Percentiles rank a stretch among this genome's conserved stretches.
phyloP scores from a whole-genome alignment of 2,329 filamentous ascomycete genomes.

The Biscogniauxia sp. region DNA sequence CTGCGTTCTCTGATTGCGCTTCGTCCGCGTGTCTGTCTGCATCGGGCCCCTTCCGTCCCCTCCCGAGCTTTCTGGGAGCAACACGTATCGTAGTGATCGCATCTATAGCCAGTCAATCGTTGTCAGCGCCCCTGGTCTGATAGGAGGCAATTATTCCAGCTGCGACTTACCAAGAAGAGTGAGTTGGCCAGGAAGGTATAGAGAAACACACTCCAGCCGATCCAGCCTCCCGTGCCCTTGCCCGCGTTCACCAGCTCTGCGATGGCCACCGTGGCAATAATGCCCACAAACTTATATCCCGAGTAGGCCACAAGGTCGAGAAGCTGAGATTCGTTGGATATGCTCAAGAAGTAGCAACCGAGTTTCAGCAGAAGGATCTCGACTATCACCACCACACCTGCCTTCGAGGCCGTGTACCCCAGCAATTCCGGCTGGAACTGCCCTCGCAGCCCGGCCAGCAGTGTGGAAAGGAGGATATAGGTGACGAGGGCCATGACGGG shows the following conservation, averaged over 20 bases:
- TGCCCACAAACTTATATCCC: conserved; percentile 97
- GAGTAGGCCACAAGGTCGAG: conserved; percentile 94
- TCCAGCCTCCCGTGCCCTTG: conserved; percentile 80
- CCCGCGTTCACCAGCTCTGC: conserved; percentile 76
- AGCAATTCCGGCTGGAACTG: conserved; percentile 93
- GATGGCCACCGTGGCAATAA: conserved; percentile 82
- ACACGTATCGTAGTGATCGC: conserved; percentile 90
- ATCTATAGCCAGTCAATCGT: conserved; percentile 54
- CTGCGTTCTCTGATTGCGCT: conserved; percentile 84
- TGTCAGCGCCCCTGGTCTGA: not conserved
- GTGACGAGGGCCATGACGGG: conserved; percentile 92
- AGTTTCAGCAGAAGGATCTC: conserved; percentile 91
- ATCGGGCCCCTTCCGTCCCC: conserved; percentile 63
- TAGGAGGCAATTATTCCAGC: not conserved
- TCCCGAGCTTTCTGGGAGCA: conserved; percentile 77
- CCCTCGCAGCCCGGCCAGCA: conserved; percentile 84
- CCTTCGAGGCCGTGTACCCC: conserved; percentile 82
- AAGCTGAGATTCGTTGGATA: conserved; percentile 90
- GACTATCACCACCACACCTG: conserved; percentile 76
- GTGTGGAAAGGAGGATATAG: conserved; percentile 89
- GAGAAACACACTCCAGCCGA: conserved; percentile 82
- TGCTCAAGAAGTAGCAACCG: conserved; percentile 89
- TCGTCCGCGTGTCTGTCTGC: conserved; percentile 74
- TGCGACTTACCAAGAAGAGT: conserved; percentile 75
- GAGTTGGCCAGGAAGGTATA: conserved; percentile 95